Evolutionary conservation across 495 filamentous ascomycete genomes (phyloP).

Genomic region (Penicillium egyptiacum): DNA sequence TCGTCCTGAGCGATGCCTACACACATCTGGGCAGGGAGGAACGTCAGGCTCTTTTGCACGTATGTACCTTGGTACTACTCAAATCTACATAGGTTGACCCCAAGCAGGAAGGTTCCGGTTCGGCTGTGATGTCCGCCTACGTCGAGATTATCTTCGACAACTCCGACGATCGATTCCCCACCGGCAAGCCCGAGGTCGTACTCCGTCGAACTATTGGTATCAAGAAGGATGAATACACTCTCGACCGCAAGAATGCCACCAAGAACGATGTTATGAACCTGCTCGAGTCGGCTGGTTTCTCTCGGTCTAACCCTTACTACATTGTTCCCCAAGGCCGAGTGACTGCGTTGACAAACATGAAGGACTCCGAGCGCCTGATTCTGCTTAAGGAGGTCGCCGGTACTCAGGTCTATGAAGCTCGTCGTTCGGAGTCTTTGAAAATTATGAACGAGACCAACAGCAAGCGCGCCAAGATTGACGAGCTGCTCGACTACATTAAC

Average conservation of each 20-base stretch:
- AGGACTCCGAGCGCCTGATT: slow-evolving; percentile 83
- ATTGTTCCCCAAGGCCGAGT: slow-evolving; percentile 98
- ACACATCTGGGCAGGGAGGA: slow-evolving; percentile 95
- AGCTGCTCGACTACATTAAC: slow-evolving; percentile 84
- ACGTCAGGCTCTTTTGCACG: slow-evolving; percentile 88
- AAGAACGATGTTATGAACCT: slow-evolving; percentile 94
- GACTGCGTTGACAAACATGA: slow-evolving; percentile 96
- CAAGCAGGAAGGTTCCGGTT: slow-evolving; percentile 82
- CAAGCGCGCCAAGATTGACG: slow-evolving; percentile 92
- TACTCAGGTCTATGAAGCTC: slow-evolving; percentile 93
- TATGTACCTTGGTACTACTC: slow-evolving; percentile 32
- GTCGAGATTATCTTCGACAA: slow-evolving; percentile 99
- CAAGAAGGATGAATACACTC: slow-evolving; percentile 98
- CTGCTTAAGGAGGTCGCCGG: slow-evolving; percentile 96
- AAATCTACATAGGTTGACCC: slow-evolving; percentile 20
- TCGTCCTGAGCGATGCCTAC: slow-evolving; percentile 97
- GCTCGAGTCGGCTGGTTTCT: slow-evolving; percentile 94
- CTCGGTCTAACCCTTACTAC: slow-evolving; percentile 96
- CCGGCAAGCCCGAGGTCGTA: slow-evolving; percentile 84
- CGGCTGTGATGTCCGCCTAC: slow-evolving; percentile 97
- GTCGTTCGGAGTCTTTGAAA: slow-evolving; percentile 83
- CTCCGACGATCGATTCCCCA: slow-evolving; percentile 91
- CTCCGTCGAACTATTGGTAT: slow-evolving; percentile 91
- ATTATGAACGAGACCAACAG: slow-evolving; percentile 97
- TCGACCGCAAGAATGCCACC: slow-evolving; percentile 93